Base-by-base conservation (phyloP, 208 protist genomes). In the Leishmania martiniquensis region DNA sequence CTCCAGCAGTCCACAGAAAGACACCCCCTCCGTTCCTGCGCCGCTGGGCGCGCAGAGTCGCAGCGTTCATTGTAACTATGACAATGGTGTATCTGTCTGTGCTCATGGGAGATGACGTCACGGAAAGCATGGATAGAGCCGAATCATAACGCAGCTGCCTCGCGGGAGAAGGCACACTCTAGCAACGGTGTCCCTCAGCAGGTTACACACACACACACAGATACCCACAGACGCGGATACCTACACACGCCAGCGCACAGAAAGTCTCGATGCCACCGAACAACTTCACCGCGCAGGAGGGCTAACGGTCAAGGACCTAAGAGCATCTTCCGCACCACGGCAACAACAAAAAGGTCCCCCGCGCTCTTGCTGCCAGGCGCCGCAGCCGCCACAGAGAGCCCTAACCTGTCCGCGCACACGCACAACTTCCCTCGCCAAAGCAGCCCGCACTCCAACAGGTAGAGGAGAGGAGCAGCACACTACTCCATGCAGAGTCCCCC, bases 101-200 rank as follows among this genome's bases (percentile, higher is more conserved):
- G 78, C 75, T 82, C 78, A 82, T 82, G 47, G 60, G 17, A 37
- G 44, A n/a, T 68, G 37, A 68, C 20, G 72, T 82, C 78, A 81
- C 77, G 71, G 71, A 81, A 81, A 81, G 77, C 60, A 81, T 76
- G 77, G 71, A 81, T 81, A 81, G 60, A 34, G 51, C 76, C 70
- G 62, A 81, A 81, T 81, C 77, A 81, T 62, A 54, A 62, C 54
- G 4, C 25, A 52, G 44, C 25, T 15, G 45, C 29, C 45, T 13
- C 63, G 37, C 57, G 29, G 20, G 10, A 12, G 29, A n/a, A 3
- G 29, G 57, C 57, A n/a, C 29, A 37, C 12, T 32, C 5, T n/a
- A 62, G 29, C 25, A 62, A 37, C 13, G 2, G 20, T 5, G 34
- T 12, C 4, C 34, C n/a, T 0, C n/a, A n/a, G 15, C 4, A 39